Evolutionary conservation across 2,329 filamentous ascomycete genomes (phyloP), one percentile per base, ranked within the genome.

Genomic region (Fusarium xylarioides): DNA sequence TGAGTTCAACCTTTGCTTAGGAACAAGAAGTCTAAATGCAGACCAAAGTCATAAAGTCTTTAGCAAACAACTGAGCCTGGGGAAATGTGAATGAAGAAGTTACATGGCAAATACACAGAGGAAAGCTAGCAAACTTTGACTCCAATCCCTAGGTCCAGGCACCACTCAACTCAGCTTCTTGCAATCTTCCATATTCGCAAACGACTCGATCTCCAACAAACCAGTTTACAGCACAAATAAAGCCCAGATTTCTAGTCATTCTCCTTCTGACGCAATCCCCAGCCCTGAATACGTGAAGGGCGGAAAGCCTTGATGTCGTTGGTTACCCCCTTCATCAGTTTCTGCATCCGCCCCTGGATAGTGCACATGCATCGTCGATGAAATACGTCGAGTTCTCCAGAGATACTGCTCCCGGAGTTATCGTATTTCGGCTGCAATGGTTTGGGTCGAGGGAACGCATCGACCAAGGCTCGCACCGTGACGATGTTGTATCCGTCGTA

Each of bases 311-410:
- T 2, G 28, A 47, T 47, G 4, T 28, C 26, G 0, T 21, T 21
- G 4, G 30, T 15, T 0, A 30, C 0, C 18, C 3, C 28, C 4
- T 47, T 11, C 44, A 47, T 30, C 44, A 47, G 1, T 11, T 21
- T 28, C 26, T 52, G 18, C 10, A 52, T 52, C 10, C 49, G 49
- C 0, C n/a, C 12, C 49, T 52, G 49, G 4, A 52, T 52, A 0
- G 47, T 50, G 3, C 47, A 50, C 6, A 0, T 19, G 16, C 47
- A 15, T 1, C 5, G 16, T 2, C 5, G 21, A 2, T 34, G 21
- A 19, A 1, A 4, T 0, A 15, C 4, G 1, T 23, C 11, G 5
- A 23, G 15, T 0, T 14, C 5, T 0, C 10, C 26, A 11, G 44
- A 47, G 26, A 0, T 15, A 4, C 0, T 4, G 4, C 14, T 15